Evolutionary conservation across 2,329 filamentous ascomycete genomes (phyloP).

Genomic region (Tetracladium maxilliforme): DNA sequence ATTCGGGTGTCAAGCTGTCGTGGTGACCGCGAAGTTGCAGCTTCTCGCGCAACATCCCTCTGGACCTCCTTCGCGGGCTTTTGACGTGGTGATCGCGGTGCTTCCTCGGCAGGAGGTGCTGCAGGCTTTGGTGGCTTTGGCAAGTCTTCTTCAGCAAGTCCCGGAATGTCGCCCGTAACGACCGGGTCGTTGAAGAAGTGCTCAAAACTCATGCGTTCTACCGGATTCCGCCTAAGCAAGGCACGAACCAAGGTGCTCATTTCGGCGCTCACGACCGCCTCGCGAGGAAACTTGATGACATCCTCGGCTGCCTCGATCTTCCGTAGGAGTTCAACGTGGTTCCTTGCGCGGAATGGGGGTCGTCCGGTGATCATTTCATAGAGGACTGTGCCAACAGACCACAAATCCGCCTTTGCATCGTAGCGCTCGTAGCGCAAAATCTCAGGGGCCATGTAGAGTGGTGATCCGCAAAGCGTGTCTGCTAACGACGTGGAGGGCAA

Average conservation of each 20-base stretch:
- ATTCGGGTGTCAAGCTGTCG: too few relatives aligned
- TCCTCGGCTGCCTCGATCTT: constrained; percentile 87
- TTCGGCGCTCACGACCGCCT: constrained; percentile 54
- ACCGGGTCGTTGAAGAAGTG: constrained; percentile 69
- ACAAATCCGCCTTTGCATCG: constrained; percentile 90
- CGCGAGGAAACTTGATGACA: constrained; percentile 66
- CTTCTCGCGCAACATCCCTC: too few relatives aligned
- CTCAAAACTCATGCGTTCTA: constrained; percentile 74
- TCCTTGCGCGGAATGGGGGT: constrained; percentile 81
- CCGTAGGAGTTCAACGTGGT: constrained; percentile 85
- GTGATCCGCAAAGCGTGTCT: constrained; percentile 91
- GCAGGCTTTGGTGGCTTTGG: constrained; percentile 7
- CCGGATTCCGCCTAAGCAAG: constrained; percentile 72
- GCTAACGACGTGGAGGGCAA: constrained; percentile 82
- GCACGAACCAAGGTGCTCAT: constrained; percentile 70
- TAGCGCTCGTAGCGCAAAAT: constrained; percentile 96
- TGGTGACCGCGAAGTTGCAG: too few relatives aligned
- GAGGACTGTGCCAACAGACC: constrained; percentile 91
- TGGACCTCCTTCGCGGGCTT: too few relatives aligned
- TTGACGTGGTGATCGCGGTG: too few relatives aligned
- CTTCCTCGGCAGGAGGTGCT: too few relatives aligned
- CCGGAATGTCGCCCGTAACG: constrained; percentile 63
- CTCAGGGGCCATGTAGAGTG: constrained; percentile 96
- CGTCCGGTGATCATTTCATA: constrained; percentile 90
- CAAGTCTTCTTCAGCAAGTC: constrained; percentile 64